These are phyloP conservation scores for Silene uniflora DNA, from an alignment of 148 eudicot species.

Conservation along the genomic window DNA sequence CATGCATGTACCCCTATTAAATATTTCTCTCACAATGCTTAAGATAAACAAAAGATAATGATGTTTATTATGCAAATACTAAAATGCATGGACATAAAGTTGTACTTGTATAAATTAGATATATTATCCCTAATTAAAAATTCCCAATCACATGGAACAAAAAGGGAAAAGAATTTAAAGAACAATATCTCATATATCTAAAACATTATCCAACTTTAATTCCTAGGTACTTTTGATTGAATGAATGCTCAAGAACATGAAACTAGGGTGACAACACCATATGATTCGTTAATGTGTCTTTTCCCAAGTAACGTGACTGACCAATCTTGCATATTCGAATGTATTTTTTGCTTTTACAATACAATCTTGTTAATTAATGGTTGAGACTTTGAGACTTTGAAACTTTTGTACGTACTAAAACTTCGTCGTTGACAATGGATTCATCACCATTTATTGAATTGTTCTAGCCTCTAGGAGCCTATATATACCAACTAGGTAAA, in stretches of 20 bases:
- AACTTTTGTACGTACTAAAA: not conserved
- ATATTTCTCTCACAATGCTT: no score
- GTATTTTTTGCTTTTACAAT: not conserved
- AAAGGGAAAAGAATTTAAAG: not conserved
- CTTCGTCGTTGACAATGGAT: not conserved
- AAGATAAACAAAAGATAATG: not conserved
- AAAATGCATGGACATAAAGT: constrained; percentile 3
- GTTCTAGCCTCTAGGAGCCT: no score
- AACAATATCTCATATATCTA: constrained; percentile 19
- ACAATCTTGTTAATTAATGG: not conserved
- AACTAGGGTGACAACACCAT: constrained; percentile 6
- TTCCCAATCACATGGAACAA: constrained; percentile 13
- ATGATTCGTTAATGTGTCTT: constrained; percentile 18
- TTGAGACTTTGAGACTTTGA: not conserved
- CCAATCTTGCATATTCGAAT: constrained; percentile 6
- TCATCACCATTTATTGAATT: no score
- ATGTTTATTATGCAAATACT: constrained; percentile 1
- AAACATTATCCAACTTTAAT: constrained; percentile 8
- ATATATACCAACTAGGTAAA: no score
- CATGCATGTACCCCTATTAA: no score
- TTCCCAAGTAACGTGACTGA: not conserved
- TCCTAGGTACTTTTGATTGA: constrained; percentile 19
- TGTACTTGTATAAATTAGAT: not conserved
- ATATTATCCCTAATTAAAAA: not conserved
- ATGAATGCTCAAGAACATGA: constrained; percentile 9